Percentiles rank a stretch among this genome's conserved stretches.
phyloP scores from a whole-genome alignment of 2,329 filamentous ascomycete species.

The Fusarium sp. region DNA sequence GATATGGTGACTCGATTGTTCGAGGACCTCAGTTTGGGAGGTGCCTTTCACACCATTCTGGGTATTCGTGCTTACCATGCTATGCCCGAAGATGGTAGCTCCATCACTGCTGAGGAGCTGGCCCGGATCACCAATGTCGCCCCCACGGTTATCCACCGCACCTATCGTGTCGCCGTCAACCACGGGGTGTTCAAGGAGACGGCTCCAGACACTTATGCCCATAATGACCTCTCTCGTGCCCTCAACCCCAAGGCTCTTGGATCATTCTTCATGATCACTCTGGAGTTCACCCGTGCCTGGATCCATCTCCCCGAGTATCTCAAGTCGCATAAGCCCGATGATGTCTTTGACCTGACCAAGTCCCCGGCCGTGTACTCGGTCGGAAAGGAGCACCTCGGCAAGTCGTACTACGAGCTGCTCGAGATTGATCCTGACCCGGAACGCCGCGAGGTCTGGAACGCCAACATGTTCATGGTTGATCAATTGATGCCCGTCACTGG shows the following conservation, averaged over 20 bases:
- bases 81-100: conserved; percentile 41
- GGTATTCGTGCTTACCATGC: conserved; percentile 43
- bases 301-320: conserved; percentile 48
- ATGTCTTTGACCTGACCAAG: conserved; percentile 48
- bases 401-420: conserved; percentile 51
- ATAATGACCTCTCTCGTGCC: conserved; percentile 47
- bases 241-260: conserved; percentile 46
- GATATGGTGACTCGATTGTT: conserved; percentile 42
- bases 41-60: conserved; percentile 45
- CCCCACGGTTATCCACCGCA: conserved; percentile 47
- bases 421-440: conserved; percentile 45
- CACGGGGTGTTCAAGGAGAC: conserved; percentile 48
- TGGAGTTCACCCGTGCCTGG: conserved; percentile 47
- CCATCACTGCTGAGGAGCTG: conserved; percentile 37
- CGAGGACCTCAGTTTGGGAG: conserved; percentile 39
- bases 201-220: conserved; percentile 46
- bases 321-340: conserved; percentile 45
- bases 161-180: conserved; percentile 47
- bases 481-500: conserved; percentile 49
- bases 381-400: conserved; percentile 47
- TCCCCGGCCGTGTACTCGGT: conserved; percentile 49
- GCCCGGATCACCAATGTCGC: conserved; percentile 44
- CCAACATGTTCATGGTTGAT: conserved; percentile 47
- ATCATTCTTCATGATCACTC: conserved; percentile 47
- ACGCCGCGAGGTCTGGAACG: conserved; percentile 50